A percentile compares a stretch with the other conserved stretches of the same genome.
Evolutionary conservation across 2,329 filamentous ascomycete genomes (phyloP).

Genomic region (Calonectria crousiana): DNA sequence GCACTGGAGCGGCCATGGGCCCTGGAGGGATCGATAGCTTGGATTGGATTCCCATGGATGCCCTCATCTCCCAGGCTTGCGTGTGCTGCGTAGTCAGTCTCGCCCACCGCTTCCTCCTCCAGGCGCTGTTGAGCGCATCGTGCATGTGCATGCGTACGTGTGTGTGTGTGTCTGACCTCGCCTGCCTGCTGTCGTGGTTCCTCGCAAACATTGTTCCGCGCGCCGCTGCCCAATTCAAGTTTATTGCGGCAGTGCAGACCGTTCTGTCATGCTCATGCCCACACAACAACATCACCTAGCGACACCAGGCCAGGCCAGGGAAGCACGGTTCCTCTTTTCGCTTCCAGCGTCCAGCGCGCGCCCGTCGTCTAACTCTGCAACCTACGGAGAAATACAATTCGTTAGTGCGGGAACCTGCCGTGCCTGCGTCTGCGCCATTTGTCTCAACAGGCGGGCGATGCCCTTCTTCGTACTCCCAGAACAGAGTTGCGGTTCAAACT

Average conservation of each 20-base stretch:
- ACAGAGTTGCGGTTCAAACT: conserved; percentile 10
- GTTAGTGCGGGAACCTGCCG: conserved; percentile 14
- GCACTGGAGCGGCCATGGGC: neutral
- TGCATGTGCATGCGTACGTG: neutral
- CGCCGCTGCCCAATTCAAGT: neutral
- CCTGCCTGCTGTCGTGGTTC: neutral
- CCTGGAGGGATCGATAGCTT: conserved; percentile 8
- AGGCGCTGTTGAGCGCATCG: neutral
- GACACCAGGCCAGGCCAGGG: neutral
- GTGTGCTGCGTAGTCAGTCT: neutral
- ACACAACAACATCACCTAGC: neutral
- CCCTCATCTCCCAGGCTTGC: conserved; percentile 16
- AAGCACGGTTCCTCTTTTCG: conserved; percentile 6
- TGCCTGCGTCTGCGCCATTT: conserved; percentile 23
- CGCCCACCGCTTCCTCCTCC: neutral
- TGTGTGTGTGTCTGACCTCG: neutral
- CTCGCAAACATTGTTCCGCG: conserved; percentile 3
- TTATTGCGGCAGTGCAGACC: neutral
- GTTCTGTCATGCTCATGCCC: neutral
- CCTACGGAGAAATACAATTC: neutral
- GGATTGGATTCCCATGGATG: conserved; percentile 22
- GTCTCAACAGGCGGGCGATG: conserved; percentile 16
- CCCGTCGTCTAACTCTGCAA: neutral
- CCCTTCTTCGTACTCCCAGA: conserved; percentile 3
- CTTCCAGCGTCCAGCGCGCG: conserved; percentile 7